Percentiles rank a stretch among this genome's conserved stretches.
Evolutionary conservation across 2,329 filamentous ascomycete genomes (phyloP).

Genomic region (Purpureocillium lavendulum): DNA sequence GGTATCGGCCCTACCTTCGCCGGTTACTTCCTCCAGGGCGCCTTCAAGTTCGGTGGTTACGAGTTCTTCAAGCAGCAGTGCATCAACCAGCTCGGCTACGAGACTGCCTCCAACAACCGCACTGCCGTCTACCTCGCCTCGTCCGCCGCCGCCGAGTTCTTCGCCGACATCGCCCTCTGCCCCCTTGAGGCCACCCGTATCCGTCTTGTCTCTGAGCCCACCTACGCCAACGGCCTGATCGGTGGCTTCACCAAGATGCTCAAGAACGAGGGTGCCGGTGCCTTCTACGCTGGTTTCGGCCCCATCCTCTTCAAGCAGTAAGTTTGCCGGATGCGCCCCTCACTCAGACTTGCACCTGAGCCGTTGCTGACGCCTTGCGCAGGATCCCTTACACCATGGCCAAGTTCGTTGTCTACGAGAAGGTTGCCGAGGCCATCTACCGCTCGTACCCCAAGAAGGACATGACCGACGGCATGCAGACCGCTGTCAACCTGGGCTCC

Average conservation of each 20-base stretch:
- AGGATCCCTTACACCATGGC: conserved; percentile 90
- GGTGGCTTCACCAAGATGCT: conserved; percentile 76
- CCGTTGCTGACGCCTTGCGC: conserved; percentile 2
- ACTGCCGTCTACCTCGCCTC: conserved; percentile 74
- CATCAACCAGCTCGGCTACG: conserved; percentile 72
- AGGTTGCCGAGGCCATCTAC: conserved; percentile 71
- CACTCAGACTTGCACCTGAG: too few relatives aligned
- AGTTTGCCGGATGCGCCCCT: conserved; percentile 11
- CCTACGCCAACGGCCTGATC: conserved; percentile 72
- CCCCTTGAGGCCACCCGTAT: conserved; percentile 90
- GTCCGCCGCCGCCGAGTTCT: conserved; percentile 57
- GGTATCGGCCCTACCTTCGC: conserved; percentile 79
- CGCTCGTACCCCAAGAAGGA: conserved; percentile 60
- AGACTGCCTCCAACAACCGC: conserved; percentile 69
- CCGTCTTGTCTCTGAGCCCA: conserved; percentile 82
- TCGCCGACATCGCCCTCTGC: conserved; percentile 77
- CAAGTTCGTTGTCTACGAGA: conserved; percentile 93
- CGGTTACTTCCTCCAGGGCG: conserved; percentile 90
- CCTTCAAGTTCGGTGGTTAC: conserved; percentile 91
- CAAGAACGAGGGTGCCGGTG: conserved; percentile 72
- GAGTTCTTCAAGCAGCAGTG: conserved; percentile 93
- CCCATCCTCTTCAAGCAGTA: conserved; percentile 61
- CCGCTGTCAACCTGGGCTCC: conserved; percentile 65
- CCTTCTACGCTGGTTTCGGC: conserved; percentile 88
- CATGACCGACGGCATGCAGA: conserved; percentile 62